Conservation (phyloP, 2,329 filamentous ascomycete species). For the Diaporthe citrichinensis region DNA sequence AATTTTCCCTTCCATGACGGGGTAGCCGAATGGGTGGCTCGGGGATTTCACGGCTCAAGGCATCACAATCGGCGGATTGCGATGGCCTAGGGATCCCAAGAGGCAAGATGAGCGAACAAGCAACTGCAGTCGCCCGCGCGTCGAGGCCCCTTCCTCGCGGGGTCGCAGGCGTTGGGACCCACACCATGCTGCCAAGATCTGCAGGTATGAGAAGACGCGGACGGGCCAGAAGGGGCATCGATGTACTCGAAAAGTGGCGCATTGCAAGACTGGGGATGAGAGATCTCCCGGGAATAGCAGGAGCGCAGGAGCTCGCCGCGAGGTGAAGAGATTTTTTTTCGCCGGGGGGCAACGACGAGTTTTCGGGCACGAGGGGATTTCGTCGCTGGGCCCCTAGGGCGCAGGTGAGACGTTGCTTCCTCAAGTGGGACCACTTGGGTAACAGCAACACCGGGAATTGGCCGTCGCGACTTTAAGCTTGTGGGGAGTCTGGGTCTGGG, state of each 20-base stretch:
- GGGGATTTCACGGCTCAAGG: conserved; percentile 4
- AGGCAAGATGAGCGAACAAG: neutral
- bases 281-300: conserved; percentile 25
- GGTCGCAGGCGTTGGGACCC: neutral
- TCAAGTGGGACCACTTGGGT: conserved; percentile 36
- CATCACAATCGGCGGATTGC: conserved; percentile 11
- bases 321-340: conserved; percentile 31
- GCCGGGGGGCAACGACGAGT: neutral
- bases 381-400: too few relatives aligned
- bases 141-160: conserved; percentile 5
- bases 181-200: conserved; percentile 19
- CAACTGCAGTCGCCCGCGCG: neutral
- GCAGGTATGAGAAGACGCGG: conserved; percentile 16
- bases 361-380: conserved; percentile 20
- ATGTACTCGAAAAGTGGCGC: conserved; percentile 22
- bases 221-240: conserved; percentile 30
- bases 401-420: conserved; percentile 17
- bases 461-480: conserved; percentile 36
- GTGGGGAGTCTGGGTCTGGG: conserved; percentile 25
- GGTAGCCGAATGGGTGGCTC: neutral
- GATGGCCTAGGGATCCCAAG: neutral
- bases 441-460: conserved; percentile 37
- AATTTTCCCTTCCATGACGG: conserved; percentile 5
- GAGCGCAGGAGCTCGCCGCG: conserved; percentile 24
- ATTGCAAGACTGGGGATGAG: conserved; percentile 11